Base-by-base conservation (phyloP, 805 yeast species). In the Wickerhamiella dianesei region DNA sequence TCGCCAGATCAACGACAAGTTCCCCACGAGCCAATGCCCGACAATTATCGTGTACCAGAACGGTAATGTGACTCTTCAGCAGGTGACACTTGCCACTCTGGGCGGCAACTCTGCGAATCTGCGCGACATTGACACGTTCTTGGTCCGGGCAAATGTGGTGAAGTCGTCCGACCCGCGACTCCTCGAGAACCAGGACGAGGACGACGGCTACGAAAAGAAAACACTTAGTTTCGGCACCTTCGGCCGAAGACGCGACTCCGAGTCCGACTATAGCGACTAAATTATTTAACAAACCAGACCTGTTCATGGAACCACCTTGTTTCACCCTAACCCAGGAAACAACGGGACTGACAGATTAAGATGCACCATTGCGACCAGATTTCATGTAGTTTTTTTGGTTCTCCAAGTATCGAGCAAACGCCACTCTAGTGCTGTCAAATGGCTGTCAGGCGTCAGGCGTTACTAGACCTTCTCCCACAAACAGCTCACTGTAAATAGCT, bases 11-110 rank as follows among this genome's bases (percentile, higher is more conserved):
- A 82, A 88, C 53, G 97, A 89, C 58, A 79, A 80, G 59, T 92
- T 88, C 62, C 96, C 98, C 1, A 89, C 84, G 21, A 62, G 73
- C 29, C 88, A 85, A 67, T 82, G 95, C 56, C 99, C 99, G 2
- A 92, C 98, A 0, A 67, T 92, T 5, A 71, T 92, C 44, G 75
- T 92, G 0, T 92, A 92, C 63, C 75, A 76, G 58, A 76, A 85
- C 47, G 81, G 80, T 22, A 78, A 84, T 52, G 88, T 94, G 6
- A 67, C 80, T 20, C 82, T 80, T 60, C 96, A 92, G 60, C 75
- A 69, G 56, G 75, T 92, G 9, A 89, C 97, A 0, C 69, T 89
- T 58, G 73, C 82, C 3, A 77, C 80, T 56, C 60, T 92, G 41
- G 95, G 95, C 8, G 98, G 98, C 2, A 82, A 80, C 60, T 77